A percentile compares a stretch with the other conserved stretches of the same genome.
These are phyloP conservation scores for Syzygium malaccense DNA, from an alignment of 441 rosid genomes.

Conservation along the genomic window DNA sequence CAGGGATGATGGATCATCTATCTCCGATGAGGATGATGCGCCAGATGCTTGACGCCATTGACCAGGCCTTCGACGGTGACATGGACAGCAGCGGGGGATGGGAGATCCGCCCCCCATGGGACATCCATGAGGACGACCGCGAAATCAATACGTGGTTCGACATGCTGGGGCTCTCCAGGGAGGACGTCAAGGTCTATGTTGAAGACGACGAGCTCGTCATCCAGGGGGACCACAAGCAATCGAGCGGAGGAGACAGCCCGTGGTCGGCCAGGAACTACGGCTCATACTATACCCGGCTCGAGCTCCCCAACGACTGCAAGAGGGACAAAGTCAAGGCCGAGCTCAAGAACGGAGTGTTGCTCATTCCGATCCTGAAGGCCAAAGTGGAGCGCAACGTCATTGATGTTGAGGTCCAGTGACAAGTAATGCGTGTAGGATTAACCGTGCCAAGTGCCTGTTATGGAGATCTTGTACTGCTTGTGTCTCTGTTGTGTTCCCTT, in stretches of 20 bases:
- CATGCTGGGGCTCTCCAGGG: constrained; percentile 77
- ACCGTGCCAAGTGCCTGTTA: background rate
- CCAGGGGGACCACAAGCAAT: constrained; percentile 46
- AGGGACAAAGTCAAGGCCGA: constrained; percentile 59
- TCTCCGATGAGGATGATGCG: constrained; percentile 75
- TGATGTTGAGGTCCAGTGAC: constrained; percentile 45
- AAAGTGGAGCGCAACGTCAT: constrained; percentile 57
- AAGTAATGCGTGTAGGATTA: background rate
- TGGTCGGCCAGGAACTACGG: constrained; percentile 42
- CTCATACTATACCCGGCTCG: constrained; percentile 52
- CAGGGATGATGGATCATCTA: constrained; percentile 53
- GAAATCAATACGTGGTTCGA: constrained; percentile 83
- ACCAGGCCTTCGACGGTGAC: constrained; percentile 50
- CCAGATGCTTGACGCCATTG: constrained; percentile 71
- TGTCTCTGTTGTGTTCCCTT: background rate
- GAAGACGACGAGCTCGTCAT: constrained; percentile 62
- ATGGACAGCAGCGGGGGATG: constrained; percentile 30
- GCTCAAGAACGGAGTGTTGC: constrained; percentile 74
- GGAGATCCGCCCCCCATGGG: constrained; percentile 64
- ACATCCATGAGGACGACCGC: constrained; percentile 57
- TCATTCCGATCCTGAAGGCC: constrained; percentile 52
- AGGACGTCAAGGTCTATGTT: constrained; percentile 54
- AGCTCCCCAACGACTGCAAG: constrained; percentile 55
- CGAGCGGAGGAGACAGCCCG: constrained; percentile 27
- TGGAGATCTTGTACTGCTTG: background rate